These are phyloP conservation scores for Soucietia sequanensis DNA, from an alignment of 805 yeast genomes.

Conservation along the genomic window DNA sequence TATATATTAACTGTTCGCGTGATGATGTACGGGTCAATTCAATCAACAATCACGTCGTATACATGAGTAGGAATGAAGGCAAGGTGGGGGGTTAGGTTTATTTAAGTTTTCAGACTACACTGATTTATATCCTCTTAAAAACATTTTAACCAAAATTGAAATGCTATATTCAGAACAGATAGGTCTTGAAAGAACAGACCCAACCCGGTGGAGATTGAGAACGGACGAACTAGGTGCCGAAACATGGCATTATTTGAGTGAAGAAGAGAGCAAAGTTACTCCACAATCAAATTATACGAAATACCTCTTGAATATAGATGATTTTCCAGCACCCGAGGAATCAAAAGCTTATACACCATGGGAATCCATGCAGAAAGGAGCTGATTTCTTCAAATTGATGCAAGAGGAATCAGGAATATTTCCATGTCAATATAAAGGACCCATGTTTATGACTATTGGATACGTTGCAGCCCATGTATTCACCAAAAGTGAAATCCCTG, in stretches of 20 bases:
- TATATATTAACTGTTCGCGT: too few relatives aligned
- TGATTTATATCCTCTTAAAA: too few relatives aligned
- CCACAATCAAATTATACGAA: constrained; percentile 58
- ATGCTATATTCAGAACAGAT: constrained; percentile 66
- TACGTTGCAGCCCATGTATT: constrained; percentile 73
- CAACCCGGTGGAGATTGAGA: constrained; percentile 68
- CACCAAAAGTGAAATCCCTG: constrained; percentile 66
- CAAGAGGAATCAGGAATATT: constrained; percentile 87
- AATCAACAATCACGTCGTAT: too few relatives aligned
- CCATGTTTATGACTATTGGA: constrained; percentile 96
- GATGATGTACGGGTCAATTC: too few relatives aligned
- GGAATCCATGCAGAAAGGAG: constrained; percentile 72
- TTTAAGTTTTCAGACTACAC: too few relatives aligned
- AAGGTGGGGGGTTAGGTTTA: too few relatives aligned
- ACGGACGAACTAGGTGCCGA: constrained; percentile 74
- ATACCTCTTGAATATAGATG: constrained; percentile 48
- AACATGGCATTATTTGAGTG: constrained; percentile 68
- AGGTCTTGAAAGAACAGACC: constrained; percentile 69
- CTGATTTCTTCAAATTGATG: constrained; percentile 61
- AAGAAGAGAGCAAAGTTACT: constrained; percentile 34
- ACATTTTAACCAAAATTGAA: too few relatives aligned
- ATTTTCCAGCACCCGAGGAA: constrained; percentile 38
- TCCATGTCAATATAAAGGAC: constrained; percentile 94
- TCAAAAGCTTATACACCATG: constrained; percentile 43
- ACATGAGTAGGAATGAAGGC: too few relatives aligned